These are phyloP conservation scores for Rhizopus stolonifer DNA, from an alignment of 371 early-diverging fungal species.

Conservation along the genomic window DNA sequence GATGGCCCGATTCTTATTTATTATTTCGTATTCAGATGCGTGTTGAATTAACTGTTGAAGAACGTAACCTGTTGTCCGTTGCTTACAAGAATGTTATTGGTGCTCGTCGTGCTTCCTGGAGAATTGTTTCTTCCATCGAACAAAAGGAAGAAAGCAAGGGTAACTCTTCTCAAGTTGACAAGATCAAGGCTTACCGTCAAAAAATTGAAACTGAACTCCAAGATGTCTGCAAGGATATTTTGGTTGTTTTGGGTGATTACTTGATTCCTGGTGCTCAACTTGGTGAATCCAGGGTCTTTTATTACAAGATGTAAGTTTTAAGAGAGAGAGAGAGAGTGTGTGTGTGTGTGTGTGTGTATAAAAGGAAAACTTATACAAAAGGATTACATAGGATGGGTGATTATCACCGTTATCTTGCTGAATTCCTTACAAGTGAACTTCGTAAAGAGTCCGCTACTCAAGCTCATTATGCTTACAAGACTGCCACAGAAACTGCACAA, in stretches of 20 bases:
- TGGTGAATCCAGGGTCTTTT: slow-evolving; percentile 98
- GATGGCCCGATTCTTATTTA: slow-evolving; percentile 1
- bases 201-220: slow-evolving; percentile 94
- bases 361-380: not conserved
- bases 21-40: slow-evolving; percentile 27
- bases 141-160: slow-evolving; percentile 97
- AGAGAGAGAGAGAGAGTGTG: not conserved
- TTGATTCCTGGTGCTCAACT: slow-evolving; percentile 85
- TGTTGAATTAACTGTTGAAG: slow-evolving; percentile 89
- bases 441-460: slow-evolving; percentile 85
- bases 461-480: slow-evolving; percentile 95
- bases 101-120: slow-evolving; percentile 98
- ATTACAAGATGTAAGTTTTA: slow-evolving; percentile 93
- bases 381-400: slow-evolving; percentile 89
- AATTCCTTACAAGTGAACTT: slow-evolving; percentile 87
- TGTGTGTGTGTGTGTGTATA: no score
- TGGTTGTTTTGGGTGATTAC: slow-evolving; percentile 87
- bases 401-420: slow-evolving; percentile 99
- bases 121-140: slow-evolving; percentile 98
- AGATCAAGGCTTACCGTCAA: slow-evolving; percentile 90
- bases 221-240: slow-evolving; percentile 95
- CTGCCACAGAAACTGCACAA: slow-evolving; percentile 92
- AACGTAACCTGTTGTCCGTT: slow-evolving; percentile 97
- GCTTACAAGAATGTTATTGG: slow-evolving; percentile 99
- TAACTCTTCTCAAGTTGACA: slow-evolving; percentile 78